Evolutionary conservation across 2,329 filamentous ascomycete genomes (phyloP), one percentile per base, ranked within the genome.

Genomic region (Penicillium sclerotigenum): DNA sequence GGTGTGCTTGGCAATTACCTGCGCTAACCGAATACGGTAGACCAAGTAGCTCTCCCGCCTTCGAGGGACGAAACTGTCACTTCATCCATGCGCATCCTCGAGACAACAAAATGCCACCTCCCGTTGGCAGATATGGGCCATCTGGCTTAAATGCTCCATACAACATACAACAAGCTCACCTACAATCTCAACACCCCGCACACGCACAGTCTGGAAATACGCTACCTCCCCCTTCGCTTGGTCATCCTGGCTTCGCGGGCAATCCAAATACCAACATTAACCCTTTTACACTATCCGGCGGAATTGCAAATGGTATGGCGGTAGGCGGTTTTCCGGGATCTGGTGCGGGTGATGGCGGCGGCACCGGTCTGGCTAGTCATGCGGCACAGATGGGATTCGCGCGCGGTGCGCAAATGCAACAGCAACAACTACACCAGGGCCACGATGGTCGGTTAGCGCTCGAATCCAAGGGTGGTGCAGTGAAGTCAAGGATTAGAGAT

Each of bases 321-420:
- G 83, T 80, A 60, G 83, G 81, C 55, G 78, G 79, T 81, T 76
- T 75, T 57, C 83, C 76, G 54, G 83, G 76, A 60, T 83, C 80
- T 63, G 81, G 75, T 54, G 65, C 77, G 45, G 83, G 82, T 10
- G 86, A 86, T 60, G 76, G 79, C 52, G 80, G 80, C 24, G 78
- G 79, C 56, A 88, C 89, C 20, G 90, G 91, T 1, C 83, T 96
- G 49, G 90, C 87, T 31, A 93, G 90, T 73, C 90, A 95, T 73
- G 91, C 90, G 60, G 91, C 90, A 57, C 86, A 93, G 68, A 89
- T 94, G 82, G 87, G 90, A 7, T 97, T 97, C 71, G 84, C 88
- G 56, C 87, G 93, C 70, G 88, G 87, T 73, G 88, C 79, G 73
- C 80, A 73, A 68, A 83, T 87, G 70, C 83, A 87, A 64, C 82